A percentile compares a stretch with the other conserved stretches of the same genome.
These are phyloP conservation scores for Plectosphaerella cucumerina DNA, from an alignment of 2,329 filamentous ascomycete genomes.

Conservation along the genomic window DNA sequence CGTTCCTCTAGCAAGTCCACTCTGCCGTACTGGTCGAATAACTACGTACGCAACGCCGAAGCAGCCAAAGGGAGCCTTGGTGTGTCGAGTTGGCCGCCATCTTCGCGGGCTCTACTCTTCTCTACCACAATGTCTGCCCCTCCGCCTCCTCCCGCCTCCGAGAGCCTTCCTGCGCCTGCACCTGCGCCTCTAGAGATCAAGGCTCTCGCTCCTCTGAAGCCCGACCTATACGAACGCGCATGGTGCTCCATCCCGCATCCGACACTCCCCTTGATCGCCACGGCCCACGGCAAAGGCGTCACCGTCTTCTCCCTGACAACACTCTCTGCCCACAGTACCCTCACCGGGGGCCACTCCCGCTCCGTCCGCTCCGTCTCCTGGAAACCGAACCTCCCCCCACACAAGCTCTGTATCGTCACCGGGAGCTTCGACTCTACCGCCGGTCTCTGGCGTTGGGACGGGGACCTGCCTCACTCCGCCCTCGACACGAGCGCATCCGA, in stretches of 20 bases:
- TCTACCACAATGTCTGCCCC: too few relatives aligned
- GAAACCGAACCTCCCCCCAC: constrained; percentile 66
- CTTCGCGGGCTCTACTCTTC: too few relatives aligned
- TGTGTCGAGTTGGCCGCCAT: too few relatives aligned
- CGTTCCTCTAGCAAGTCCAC: too few relatives aligned
- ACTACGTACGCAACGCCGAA: too few relatives aligned
- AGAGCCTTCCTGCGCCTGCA: too few relatives aligned
- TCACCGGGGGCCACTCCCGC: constrained; percentile 85
- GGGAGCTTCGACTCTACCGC: constrained; percentile 93
- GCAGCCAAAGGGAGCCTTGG: too few relatives aligned
- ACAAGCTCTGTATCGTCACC: constrained; percentile 76
- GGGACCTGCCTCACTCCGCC: constrained; percentile 25
- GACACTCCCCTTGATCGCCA: constrained; percentile 81
- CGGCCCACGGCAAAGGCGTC: constrained; percentile 80
- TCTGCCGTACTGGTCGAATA: too few relatives aligned
- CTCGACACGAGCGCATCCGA: constrained; percentile 2
- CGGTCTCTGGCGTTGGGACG: constrained; percentile 72
- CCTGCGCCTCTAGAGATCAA: constrained; percentile 23
- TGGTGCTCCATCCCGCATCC: constrained; percentile 88
- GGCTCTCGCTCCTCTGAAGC: constrained; percentile 47
- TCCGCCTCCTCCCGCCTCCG: too few relatives aligned
- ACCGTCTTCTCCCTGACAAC: constrained; percentile 85
- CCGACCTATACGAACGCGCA: constrained; percentile 64
- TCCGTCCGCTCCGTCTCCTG: constrained; percentile 77
- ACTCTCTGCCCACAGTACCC: constrained; percentile 71